These are phyloP conservation scores for Pythium aristosporum DNA, from an alignment of 352 stramenopile genomes.

Conservation along the genomic window DNA sequence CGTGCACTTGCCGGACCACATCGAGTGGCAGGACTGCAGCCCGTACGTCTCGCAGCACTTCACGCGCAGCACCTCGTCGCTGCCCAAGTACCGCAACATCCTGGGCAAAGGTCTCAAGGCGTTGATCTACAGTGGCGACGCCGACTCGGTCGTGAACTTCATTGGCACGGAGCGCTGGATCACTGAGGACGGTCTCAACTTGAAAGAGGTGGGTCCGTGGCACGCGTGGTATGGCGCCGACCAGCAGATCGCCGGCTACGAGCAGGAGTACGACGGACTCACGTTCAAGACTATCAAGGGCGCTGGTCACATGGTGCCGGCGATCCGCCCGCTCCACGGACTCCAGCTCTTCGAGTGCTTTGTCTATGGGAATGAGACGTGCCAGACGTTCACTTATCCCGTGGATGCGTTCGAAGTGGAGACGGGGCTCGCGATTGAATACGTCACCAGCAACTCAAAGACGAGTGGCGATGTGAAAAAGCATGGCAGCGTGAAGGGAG, in stretches of 20 bases:
- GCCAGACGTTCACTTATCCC: conserved; percentile 60
- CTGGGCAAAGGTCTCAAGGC: conserved; percentile 43
- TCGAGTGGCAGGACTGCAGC: conserved; percentile 68
- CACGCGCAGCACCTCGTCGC: conserved; percentile 50
- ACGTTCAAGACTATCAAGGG: conserved; percentile 92
- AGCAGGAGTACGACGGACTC: conserved; percentile 83
- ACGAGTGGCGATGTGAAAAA: no score
- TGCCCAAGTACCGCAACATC: conserved; percentile 73
- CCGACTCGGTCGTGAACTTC: conserved; percentile 83
- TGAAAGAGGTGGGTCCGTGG: conserved; percentile 62
- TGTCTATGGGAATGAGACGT: conserved; percentile 58
- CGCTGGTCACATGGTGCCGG: conserved; percentile 89
- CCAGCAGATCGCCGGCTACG: conserved; percentile 84
- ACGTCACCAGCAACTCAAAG: no score
- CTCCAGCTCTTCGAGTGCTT: conserved; percentile 85
- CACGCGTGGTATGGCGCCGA: conserved; percentile 71
- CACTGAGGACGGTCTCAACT: conserved; percentile 60
- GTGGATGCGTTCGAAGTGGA: conserved; percentile 53
- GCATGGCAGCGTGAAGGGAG: no score
- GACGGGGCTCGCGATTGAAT: conserved; percentile 21
- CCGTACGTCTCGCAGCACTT: conserved; percentile 52
- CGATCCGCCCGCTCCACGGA: conserved; percentile 63
- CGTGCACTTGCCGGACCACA: conserved; percentile 51
- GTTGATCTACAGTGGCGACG: conserved; percentile 78
- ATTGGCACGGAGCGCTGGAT: conserved; percentile 89